Percentiles rank a stretch among this genome's conserved stretches.
Evolutionary conservation across 805 yeast genomes (phyloP).

Genomic region (Metschnikowia kofuensis): DNA sequence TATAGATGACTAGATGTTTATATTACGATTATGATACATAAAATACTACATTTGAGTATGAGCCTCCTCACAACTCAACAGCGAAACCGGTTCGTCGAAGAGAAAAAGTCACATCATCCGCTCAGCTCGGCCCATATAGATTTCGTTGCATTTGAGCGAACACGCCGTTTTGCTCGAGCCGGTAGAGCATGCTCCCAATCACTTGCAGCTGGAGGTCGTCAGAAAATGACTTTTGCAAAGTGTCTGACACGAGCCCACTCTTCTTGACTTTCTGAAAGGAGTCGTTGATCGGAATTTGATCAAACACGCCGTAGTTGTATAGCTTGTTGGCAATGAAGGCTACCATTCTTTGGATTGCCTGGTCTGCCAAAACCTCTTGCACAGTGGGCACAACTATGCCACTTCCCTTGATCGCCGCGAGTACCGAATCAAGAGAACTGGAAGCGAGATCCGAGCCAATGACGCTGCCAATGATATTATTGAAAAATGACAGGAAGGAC

Average conservation of each 20-base stretch:
- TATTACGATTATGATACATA: background rate
- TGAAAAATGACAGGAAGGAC: slow-evolving; percentile 29
- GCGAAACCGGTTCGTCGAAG: too few species aligned
- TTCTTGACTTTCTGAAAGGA: slow-evolving; percentile 24
- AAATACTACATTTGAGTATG: too few species aligned
- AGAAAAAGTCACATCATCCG: background rate
- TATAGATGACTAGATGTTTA: too few species aligned
- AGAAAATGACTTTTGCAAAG: slow-evolving; percentile 25
- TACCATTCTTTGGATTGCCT: slow-evolving; percentile 18
- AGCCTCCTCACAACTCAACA: too few species aligned
- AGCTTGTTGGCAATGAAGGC: slow-evolving; percentile 24
- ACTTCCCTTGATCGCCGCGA: slow-evolving; percentile 31
- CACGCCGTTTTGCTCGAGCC: slow-evolving; percentile 30
- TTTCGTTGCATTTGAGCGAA: slow-evolving; percentile 21
- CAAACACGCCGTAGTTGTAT: slow-evolving; percentile 32
- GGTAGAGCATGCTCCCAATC: slow-evolving; percentile 28
- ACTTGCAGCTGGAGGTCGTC: slow-evolving; percentile 31
- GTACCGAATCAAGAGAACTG: slow-evolving; percentile 21
- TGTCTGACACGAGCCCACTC: slow-evolving; percentile 20
- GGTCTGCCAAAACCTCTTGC: slow-evolving; percentile 24
- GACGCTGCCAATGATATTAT: slow-evolving; percentile 27
- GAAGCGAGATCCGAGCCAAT: slow-evolving; percentile 21
- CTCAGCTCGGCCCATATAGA: slow-evolving; percentile 1
- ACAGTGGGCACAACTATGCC: slow-evolving; percentile 28
- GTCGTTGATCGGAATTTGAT: slow-evolving; percentile 27